phyloP scores from a whole-genome alignment of 805 yeast species.

The Maudiozyma bulderi region DNA sequence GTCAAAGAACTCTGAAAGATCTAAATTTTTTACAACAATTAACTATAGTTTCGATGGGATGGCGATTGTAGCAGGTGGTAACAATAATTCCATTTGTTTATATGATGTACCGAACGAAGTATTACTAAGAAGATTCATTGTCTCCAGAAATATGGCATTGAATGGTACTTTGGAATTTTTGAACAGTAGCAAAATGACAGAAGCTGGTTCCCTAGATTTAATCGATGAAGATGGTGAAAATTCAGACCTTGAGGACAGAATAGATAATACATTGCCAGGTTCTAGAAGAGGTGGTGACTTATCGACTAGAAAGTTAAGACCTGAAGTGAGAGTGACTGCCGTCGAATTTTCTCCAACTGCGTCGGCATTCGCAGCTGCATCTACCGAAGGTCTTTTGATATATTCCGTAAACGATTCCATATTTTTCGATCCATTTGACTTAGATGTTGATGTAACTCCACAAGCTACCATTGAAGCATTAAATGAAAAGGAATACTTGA shows the following conservation, averaged over 20 bases:
- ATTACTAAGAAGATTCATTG: constrained; percentile 66
- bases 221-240: constrained; percentile 81
- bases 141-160: constrained; percentile 80
- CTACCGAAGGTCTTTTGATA: constrained; percentile 85
- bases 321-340: constrained; percentile 73
- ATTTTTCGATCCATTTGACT: constrained; percentile 87
- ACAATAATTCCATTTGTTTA: constrained; percentile 80
- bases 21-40: constrained; percentile 73
- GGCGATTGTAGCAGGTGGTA: constrained; percentile 85
- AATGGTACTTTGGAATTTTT: constrained; percentile 78
- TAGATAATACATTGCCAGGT: constrained; percentile 76
- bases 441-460: constrained; percentile 88
- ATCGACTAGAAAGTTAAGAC: constrained; percentile 62
- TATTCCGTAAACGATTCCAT: constrained; percentile 69
- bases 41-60: constrained; percentile 85
- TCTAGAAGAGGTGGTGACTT: constrained; percentile 72
- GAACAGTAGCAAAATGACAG: constrained; percentile 77
- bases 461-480: constrained; percentile 56
- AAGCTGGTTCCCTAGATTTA: constrained; percentile 74
- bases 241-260: constrained; percentile 74
- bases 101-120: constrained; percentile 89
- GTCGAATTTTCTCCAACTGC: constrained; percentile 85
- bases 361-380: constrained; percentile 83
- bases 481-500: constrained; percentile 47
- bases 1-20: constrained; percentile 69